Evolutionary conservation across 2,329 filamentous ascomycete species (phyloP).

Genomic region (Ceratocystis destructans): DNA sequence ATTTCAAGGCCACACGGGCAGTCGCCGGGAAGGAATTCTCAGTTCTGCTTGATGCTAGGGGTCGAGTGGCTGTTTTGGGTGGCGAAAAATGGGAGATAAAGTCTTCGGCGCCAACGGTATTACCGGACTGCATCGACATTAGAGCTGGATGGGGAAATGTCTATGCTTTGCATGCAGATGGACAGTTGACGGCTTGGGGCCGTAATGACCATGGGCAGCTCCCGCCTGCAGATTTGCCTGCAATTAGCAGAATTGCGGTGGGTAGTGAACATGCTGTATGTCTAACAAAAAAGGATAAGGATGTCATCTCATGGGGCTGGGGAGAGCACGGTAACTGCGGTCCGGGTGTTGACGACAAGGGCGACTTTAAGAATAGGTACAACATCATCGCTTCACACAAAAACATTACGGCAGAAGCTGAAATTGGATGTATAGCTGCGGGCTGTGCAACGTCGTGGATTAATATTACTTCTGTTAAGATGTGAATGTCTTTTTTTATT

Average conservation of each 20-base stretch:
- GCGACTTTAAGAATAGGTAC: conserved; percentile 55
- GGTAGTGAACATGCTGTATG: conserved; percentile 87
- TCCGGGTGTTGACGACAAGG: conserved; percentile 41
- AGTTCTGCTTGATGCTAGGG: conserved; percentile 33
- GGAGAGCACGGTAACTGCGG: conserved; percentile 97
- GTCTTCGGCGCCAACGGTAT: conserved; percentile 39
- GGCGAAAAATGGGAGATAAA: conserved; percentile 58
- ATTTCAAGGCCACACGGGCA: conserved; percentile 51
- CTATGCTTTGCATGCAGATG: conserved; percentile 51
- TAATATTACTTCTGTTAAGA: conserved; percentile 28
- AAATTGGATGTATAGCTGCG: conserved; percentile 54
- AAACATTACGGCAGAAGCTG: conserved; percentile 37
- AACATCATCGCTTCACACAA: conserved; percentile 50
- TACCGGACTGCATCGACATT: conserved; percentile 51
- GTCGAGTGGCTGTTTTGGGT: conserved; percentile 54
- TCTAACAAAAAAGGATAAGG: conserved; percentile 43
- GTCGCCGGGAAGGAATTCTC: conserved; percentile 81
- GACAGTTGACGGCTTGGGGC: conserved; percentile 59
- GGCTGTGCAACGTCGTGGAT: conserved; percentile 87
- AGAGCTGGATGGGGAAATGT: conserved; percentile 72
- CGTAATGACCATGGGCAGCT: conserved; percentile 76
- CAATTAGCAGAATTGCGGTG: conserved; percentile 51
- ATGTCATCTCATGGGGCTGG: conserved; percentile 85
- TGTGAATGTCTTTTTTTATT: neutral
- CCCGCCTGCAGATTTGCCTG: conserved; percentile 46